Base-by-base conservation (phyloP, 495 filamentous ascomycete species). In the Lasiosphaeris hirsuta region DNA sequence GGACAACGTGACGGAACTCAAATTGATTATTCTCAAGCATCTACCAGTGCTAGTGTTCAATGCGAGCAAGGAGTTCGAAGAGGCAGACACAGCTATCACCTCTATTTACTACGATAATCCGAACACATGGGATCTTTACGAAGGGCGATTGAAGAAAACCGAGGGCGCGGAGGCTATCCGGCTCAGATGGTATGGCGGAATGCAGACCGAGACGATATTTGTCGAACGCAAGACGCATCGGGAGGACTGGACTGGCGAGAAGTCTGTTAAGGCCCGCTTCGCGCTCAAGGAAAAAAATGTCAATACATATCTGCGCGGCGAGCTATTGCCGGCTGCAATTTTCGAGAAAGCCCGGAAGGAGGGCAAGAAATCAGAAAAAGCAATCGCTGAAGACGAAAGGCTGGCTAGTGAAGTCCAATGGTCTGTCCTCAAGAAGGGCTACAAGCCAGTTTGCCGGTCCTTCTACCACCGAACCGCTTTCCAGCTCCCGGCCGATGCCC, bases 391-490 rank as follows among this genome's bases (percentile, higher is more conserved):
- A 58, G 83, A 96, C 36, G 94, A 97, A 69, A 86, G 90, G 63
- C 77, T 99, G 15, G 95, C 94, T 17, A 79, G 84, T 43, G 94
- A 99, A 72, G 86, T 97, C 43, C 94, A 97, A 66, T 99, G 96
- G 69, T 89, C 92, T 0, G 85, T 92, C 11, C 78, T 99, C 54
- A 90, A 90, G 50, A 84, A 91, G 48, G 83, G 86, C 19, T 84
- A 97, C 62, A 81, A 85, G 56, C 94, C 94, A 0, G 92, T 96
- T 33, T 90, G 87, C 48, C 85, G 94, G 37, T 92, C 90, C 1
- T 99, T 97, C 75, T 99, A 99, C 71, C 92, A 97, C 74, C 89
- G 94, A 19, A 97, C 93, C 2, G 95, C 94, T 9, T 99, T 99
- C 72, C 94, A 99, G 75, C 80, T 99, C 9, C 94, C 94, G 5